Evolutionary conservation across 1,284 basidiomycete genomes (phyloP).

Genomic region (Moesziomyces sp.): DNA sequence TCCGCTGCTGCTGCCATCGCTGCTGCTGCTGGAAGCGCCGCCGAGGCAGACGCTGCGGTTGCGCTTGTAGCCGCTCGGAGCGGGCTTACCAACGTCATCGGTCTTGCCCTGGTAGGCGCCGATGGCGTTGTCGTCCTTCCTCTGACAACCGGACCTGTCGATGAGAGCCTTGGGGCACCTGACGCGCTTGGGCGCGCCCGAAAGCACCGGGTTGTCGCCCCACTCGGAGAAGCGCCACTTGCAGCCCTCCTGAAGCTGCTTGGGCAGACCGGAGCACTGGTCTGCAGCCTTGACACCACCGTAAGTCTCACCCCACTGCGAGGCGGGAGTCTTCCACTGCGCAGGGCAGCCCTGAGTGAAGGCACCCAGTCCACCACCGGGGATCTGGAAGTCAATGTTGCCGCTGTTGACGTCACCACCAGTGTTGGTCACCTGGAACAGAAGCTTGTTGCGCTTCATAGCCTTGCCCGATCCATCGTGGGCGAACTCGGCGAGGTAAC

Average conservation of each 20-base stretch:
- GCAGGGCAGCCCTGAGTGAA: slow-evolving; percentile 31
- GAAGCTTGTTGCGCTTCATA: slow-evolving; percentile 35
- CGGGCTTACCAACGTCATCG: slow-evolving; percentile 3
- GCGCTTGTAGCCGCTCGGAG: slow-evolving; percentile 29
- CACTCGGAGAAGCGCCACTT: slow-evolving; percentile 33
- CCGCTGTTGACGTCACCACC: slow-evolving; percentile 31
- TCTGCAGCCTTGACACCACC: slow-evolving; percentile 18
- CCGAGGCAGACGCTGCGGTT: slow-evolving; percentile 35
- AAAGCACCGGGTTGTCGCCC: slow-evolving; percentile 35
- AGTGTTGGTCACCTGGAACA: slow-evolving; percentile 42
- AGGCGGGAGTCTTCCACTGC: slow-evolving; percentile 18
- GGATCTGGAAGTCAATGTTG: slow-evolving; percentile 42
- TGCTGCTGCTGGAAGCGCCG: slow-evolving; percentile 1
- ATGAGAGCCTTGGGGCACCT: slow-evolving; percentile 39
- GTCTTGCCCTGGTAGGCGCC: slow-evolving; percentile 22
- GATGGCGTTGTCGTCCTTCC: slow-evolving; percentile 35
- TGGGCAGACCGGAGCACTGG: slow-evolving; percentile 19
- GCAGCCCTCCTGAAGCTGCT: slow-evolving; percentile 30
- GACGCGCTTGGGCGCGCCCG: slow-evolving; percentile 24
- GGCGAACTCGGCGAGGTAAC: slow-evolving; percentile 30
- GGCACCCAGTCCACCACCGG: slow-evolving; percentile 45
- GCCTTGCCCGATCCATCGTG: slow-evolving; percentile 23
- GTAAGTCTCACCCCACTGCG: slow-evolving; percentile 20
- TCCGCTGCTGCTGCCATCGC: too few species aligned
- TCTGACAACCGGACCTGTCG: slow-evolving; percentile 44